These are phyloP conservation scores for Neurospora cerealis DNA, from an alignment of 495 filamentous ascomycete genomes.

Conservation along the genomic window DNA sequence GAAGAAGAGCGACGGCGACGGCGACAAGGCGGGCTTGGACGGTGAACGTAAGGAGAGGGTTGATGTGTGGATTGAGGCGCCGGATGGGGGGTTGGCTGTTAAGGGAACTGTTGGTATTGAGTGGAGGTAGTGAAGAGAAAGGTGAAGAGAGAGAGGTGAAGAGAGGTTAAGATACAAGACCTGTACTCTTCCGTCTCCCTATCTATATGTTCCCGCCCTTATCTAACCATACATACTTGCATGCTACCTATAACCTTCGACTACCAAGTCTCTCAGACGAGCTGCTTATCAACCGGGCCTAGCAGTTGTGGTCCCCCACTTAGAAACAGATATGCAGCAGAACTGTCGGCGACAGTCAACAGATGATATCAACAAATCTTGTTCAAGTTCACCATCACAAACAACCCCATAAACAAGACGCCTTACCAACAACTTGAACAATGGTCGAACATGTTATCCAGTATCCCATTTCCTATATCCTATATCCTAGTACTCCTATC, in stretches of 20 bases:
- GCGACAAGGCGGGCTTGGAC: slow-evolving; percentile 2
- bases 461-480: background rate
- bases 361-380: background rate
- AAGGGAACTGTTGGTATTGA: slow-evolving; percentile 29
- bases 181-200: background rate
- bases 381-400: background rate
- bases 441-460: background rate
- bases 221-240: background rate
- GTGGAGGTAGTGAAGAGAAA: background rate
- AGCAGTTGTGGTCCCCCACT: background rate
- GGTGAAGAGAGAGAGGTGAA: background rate
- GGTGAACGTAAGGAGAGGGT: slow-evolving; percentile 20
- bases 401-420: background rate
- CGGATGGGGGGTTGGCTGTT: slow-evolving; percentile 50
- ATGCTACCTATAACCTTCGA: background rate
- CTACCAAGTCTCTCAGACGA: background rate
- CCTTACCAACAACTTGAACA: background rate
- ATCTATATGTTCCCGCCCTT: background rate
- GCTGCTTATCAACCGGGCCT: background rate
- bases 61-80: slow-evolving; percentile 60
- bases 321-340: background rate
- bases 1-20: background rate
- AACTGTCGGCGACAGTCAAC: background rate
- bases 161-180: background rate
- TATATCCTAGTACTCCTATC: background rate